These are phyloP conservation scores for Hyphopichia homilentoma DNA, from an alignment of 805 yeast species.

Conservation along the genomic window DNA sequence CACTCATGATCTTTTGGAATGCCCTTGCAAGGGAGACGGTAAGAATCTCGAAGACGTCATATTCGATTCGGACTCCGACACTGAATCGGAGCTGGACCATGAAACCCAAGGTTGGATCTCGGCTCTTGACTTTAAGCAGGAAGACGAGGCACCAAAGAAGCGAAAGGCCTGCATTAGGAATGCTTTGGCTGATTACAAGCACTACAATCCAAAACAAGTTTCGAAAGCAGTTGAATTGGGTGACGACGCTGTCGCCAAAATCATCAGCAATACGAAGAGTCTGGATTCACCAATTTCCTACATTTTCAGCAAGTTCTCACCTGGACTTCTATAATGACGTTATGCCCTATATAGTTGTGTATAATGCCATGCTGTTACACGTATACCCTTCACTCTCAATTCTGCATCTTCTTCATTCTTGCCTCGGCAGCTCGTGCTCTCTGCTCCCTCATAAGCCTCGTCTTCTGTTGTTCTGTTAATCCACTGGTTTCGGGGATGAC, in stretches of 20 bases:
- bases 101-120: slow-evolving; percentile 44
- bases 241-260: slow-evolving; percentile 29
- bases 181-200: slow-evolving; percentile 61
- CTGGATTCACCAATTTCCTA: slow-evolving; percentile 26
- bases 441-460: slow-evolving; percentile 85
- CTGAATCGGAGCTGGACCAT: slow-evolving; percentile 4
- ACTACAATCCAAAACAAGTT: slow-evolving; percentile 46
- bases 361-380: too few species aligned
- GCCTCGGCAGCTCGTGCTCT: slow-evolving; percentile 97
- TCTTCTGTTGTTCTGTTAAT: slow-evolving; percentile 68
- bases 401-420: slow-evolving; percentile 39
- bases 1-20: slow-evolving; percentile 74
- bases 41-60: slow-evolving; percentile 21
- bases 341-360: too few species aligned
- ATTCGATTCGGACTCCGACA: slow-evolving; percentile 11
- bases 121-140: slow-evolving; percentile 47
- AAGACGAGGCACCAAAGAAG: slow-evolving; percentile 24
- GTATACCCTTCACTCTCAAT: too few species aligned
- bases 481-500: slow-evolving; percentile 49
- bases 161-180: slow-evolving; percentile 46
- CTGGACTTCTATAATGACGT: too few species aligned
- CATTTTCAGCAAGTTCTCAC: slow-evolving; percentile 36
- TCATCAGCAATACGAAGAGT: slow-evolving; percentile 15
- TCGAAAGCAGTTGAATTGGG: slow-evolving; percentile 12
- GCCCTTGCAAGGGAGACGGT: slow-evolving; percentile 59